A percentile compares a stretch with the other conserved stretches of the same genome.
These are phyloP conservation scores for Simplicillium aogashimaense DNA, from an alignment of 2,329 filamentous ascomycete genomes.

Conservation along the genomic window DNA sequence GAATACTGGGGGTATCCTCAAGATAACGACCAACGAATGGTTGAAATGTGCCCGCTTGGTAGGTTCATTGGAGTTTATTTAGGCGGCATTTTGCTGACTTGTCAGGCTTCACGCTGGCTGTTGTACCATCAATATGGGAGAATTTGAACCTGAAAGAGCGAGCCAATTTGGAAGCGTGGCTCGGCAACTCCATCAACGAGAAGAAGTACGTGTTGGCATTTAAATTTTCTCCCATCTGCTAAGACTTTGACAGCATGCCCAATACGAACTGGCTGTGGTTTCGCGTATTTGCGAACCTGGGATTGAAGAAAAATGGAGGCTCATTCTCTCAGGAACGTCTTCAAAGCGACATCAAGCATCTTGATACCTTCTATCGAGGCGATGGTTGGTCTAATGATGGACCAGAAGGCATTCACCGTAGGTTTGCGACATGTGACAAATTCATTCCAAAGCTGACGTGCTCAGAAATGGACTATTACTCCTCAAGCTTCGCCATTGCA, in stretches of 20 bases:
- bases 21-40: slow-evolving; percentile 75
- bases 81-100: neutral
- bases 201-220: slow-evolving; percentile 43
- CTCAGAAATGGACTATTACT: slow-evolving; percentile 74
- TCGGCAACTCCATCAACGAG: slow-evolving; percentile 66
- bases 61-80: slow-evolving; percentile 6
- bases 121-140: slow-evolving; percentile 58
- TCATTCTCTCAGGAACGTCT: slow-evolving; percentile 60
- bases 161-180: slow-evolving; percentile 58
- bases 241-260: slow-evolving; percentile 50
- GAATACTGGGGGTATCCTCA: slow-evolving; percentile 72
- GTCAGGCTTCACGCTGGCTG: slow-evolving; percentile 57
- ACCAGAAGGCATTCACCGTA: slow-evolving; percentile 62
- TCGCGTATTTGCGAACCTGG: slow-evolving; percentile 73
- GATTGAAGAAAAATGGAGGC: slow-evolving; percentile 64
- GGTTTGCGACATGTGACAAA: slow-evolving; percentile 11
- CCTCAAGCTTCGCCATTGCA: slow-evolving; percentile 73
- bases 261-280: slow-evolving; percentile 70
- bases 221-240: slow-evolving; percentile 23
- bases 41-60: slow-evolving; percentile 72
- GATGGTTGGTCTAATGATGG: slow-evolving; percentile 78
- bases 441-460: neutral
- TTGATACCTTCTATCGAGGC: slow-evolving; percentile 75
- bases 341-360: slow-evolving; percentile 65
- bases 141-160: slow-evolving; percentile 52